These are phyloP conservation scores for Pinus tabuliformis DNA, from an alignment of 75 land plant species.

Conservation along the genomic window DNA sequence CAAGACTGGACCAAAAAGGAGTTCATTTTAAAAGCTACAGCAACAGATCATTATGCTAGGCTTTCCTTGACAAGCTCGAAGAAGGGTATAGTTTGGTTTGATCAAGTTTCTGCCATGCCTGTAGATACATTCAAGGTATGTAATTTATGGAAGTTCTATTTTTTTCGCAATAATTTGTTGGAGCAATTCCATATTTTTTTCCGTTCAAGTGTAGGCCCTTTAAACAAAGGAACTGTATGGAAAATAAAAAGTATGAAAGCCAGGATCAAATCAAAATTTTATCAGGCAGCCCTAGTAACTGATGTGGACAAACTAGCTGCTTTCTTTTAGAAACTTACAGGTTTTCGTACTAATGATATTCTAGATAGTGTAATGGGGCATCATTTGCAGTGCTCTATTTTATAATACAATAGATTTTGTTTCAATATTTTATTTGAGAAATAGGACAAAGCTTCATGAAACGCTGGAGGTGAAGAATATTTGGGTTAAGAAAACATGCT, in stretches of 20 bases:
- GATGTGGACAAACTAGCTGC: neutral
- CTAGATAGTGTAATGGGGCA: neutral
- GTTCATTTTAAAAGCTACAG: slow-evolving; percentile 47
- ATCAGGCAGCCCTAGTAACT: neutral
- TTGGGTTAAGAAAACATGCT: neutral
- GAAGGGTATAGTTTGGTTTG: slow-evolving; percentile 81
- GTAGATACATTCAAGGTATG: slow-evolving; percentile 78
- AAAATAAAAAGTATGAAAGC: neutral
- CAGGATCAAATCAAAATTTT: neutral
- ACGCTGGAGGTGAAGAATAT: neutral
- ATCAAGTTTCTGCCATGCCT: slow-evolving; percentile 91
- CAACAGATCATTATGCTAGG: slow-evolving; percentile 54
- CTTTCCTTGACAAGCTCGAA: slow-evolving; percentile 60
- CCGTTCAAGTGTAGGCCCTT: neutral
- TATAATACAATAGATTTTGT: neutral
- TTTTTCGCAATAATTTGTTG: neutral
- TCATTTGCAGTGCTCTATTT: neutral
- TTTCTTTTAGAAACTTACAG: neutral
- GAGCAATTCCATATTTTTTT: neutral
- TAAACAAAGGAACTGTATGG: neutral
- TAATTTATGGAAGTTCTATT: neutral
- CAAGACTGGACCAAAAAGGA: slow-evolving; percentile 67
- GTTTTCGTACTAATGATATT: too few species aligned
- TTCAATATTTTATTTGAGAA: neutral
- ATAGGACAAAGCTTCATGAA: neutral